Conservation (phyloP, 2,329 filamentous ascomycete species). For the Elsinoe australis region DNA sequence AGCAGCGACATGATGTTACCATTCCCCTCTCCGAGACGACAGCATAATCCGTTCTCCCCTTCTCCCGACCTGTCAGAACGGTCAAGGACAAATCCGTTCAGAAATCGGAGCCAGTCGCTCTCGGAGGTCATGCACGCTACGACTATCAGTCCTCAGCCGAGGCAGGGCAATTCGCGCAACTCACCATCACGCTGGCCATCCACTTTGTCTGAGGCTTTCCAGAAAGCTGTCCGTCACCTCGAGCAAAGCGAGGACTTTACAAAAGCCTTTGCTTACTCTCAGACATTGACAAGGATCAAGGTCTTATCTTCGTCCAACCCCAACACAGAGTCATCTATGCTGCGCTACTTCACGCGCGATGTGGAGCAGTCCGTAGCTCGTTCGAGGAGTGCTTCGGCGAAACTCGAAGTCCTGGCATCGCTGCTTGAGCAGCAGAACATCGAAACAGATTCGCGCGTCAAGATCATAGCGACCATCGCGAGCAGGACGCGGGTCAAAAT, state of each 20-base stretch:
- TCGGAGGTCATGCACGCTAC: constrained; percentile 8
- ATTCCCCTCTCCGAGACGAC: constrained; percentile 1
- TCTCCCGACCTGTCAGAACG: constrained; percentile 1
- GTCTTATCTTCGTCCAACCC: constrained; percentile 12
- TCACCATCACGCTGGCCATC: constrained; percentile 6
- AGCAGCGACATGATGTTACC: constrained; percentile 16
- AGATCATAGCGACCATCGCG: constrained; percentile 30
- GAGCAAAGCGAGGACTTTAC: constrained; percentile 12
- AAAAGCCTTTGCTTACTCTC: constrained; percentile 9
- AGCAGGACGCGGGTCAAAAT: constrained; percentile 84
- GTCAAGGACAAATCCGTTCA: constrained; percentile 8
- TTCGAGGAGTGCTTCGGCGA: constrained; percentile 64
- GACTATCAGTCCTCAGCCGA: not conserved
- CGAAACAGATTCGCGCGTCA: constrained; percentile 10
- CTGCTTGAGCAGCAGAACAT: constrained; percentile 78
- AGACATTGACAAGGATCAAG: constrained; percentile 14
- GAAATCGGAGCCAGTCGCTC: constrained; percentile 6
- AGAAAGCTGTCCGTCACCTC: not conserved
- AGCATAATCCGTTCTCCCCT: constrained; percentile 14
- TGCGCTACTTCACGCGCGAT: constrained; percentile 66
- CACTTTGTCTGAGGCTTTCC: constrained; percentile 8
- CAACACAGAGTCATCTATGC: constrained; percentile 33
- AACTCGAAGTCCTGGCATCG: constrained; percentile 73
- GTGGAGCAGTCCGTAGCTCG: constrained; percentile 14
- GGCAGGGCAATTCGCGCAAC: not conserved